Conservation (phyloP, 371 early-diverging fungal species). For the Rhizomucor pusillus region DNA sequence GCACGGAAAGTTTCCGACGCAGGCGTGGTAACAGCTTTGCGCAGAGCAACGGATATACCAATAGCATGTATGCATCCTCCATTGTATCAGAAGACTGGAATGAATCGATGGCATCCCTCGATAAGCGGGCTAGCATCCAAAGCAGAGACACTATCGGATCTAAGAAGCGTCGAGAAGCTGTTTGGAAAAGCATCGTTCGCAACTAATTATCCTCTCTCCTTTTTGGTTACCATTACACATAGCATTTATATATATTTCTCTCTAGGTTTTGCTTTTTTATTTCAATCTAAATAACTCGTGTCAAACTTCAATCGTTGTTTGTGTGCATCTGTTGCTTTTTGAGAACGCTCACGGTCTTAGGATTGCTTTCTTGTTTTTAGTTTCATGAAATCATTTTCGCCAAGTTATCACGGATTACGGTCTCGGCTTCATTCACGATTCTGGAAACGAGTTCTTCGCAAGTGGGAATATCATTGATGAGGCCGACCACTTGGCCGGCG, state of each 20-base stretch:
- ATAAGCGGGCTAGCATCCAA: not conserved
- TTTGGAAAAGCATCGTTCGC: slow-evolving; percentile 18
- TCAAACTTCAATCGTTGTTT: too few species aligned
- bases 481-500: slow-evolving; percentile 72
- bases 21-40: too few species aligned
- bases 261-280: too few species aligned
- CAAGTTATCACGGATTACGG: slow-evolving; percentile 32
- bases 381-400: slow-evolving; percentile 7
- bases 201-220: not conserved
- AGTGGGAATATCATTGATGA: slow-evolving; percentile 77
- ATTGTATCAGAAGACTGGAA: slow-evolving; percentile 2
- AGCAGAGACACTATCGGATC: not conserved
- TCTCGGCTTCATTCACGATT: slow-evolving; percentile 59
- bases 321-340: too few species aligned
- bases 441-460: slow-evolving; percentile 61
- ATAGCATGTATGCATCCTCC: slow-evolving; percentile 1
- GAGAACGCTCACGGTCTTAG: too few species aligned
- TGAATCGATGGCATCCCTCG: not conserved
- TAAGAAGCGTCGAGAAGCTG: slow-evolving; percentile 13
- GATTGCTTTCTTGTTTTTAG: not conserved
- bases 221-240: slow-evolving; percentile 1
- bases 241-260: not conserved
- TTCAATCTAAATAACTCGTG: too few species aligned
- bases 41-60: not conserved
- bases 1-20: too few species aligned